Percentiles rank a stretch among this genome's conserved stretches.
These are phyloP conservation scores for Sugiyamaella pinicola DNA, from an alignment of 1,139 yeast genomes.

Conservation along the genomic window DNA sequence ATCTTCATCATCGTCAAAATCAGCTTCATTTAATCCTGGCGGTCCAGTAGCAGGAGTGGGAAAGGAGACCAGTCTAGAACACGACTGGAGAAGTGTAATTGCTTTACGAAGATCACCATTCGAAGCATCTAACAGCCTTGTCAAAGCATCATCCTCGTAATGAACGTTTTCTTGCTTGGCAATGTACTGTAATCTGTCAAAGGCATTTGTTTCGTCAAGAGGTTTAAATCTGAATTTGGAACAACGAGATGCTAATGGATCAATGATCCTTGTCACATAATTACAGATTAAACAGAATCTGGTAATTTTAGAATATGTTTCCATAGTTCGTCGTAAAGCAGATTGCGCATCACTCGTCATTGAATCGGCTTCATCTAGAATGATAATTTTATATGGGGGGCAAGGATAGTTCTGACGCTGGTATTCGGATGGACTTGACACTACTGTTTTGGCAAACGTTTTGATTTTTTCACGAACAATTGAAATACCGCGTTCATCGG, in stretches of 20 bases:
- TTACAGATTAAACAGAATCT: constrained; percentile 93
- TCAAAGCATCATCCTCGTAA: constrained; percentile 55
- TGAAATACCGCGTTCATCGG: constrained; percentile 94
- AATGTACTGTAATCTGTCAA: constrained; percentile 64
- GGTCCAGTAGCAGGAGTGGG: constrained; percentile 30
- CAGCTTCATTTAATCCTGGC: constrained; percentile 28
- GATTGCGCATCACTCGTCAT: constrained; percentile 99
- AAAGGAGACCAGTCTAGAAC: constrained; percentile 56
- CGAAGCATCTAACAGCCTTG: constrained; percentile 65
- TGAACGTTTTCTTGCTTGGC: constrained; percentile 53
- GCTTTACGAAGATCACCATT: constrained; percentile 93
- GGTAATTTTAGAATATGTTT: constrained; percentile 85
- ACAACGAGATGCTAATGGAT: constrained; percentile 94
- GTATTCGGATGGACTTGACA: constrained; percentile 73
- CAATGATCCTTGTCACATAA: constrained; percentile 93
- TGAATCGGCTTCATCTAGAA: constrained; percentile 82
- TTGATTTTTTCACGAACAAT: constrained; percentile 91
- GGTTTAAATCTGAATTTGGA: constrained; percentile 90
- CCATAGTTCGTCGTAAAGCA: constrained; percentile 73
- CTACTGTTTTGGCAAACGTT: constrained; percentile 84
- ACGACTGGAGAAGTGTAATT: constrained; percentile 86
- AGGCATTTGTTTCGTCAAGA: constrained; percentile 69
- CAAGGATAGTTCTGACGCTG: constrained; percentile 80
- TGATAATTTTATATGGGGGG: constrained; percentile 38
- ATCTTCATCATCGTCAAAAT: constrained; percentile 35